Percentiles rank a stretch among this genome's conserved stretches.
Conservation (phyloP, 2,329 filamentous ascomycete genomes). For the Epichloe gansuensis region DNA sequence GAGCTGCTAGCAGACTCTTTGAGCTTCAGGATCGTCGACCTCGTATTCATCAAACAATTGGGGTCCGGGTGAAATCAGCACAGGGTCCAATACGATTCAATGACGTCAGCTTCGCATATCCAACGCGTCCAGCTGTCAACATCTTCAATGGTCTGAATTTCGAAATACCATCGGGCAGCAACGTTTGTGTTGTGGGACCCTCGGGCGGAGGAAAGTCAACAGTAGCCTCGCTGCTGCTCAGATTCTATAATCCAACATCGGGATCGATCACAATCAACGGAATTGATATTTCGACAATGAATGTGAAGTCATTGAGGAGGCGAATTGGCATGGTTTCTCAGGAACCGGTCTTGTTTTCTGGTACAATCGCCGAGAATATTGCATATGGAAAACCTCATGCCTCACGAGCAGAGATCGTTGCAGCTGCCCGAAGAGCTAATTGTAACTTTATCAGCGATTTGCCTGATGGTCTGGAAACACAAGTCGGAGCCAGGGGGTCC, state of each 20-base stretch:
- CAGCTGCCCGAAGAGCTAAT: constrained; percentile 82
- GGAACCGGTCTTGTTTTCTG: constrained; percentile 85
- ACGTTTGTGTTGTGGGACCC: constrained; percentile 91
- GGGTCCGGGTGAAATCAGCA: constrained; percentile 65
- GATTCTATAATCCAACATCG: constrained; percentile 75
- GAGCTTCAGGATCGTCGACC: constrained; percentile 86
- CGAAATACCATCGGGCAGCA: constrained; percentile 81
- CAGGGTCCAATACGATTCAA: constrained; percentile 81
- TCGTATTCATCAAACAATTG: constrained; percentile 76
- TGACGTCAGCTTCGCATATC: constrained; percentile 80
- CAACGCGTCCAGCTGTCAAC: constrained; percentile 76
- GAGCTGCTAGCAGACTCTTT: constrained; percentile 89
- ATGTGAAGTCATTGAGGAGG: constrained; percentile 80
- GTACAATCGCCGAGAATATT: constrained; percentile 78
- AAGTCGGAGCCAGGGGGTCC: constrained; percentile 80
- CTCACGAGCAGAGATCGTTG: constrained; percentile 65
- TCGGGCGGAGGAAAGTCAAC: constrained; percentile 95
- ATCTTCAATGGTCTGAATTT: constrained; percentile 89
- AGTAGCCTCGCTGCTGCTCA: constrained; percentile 76
- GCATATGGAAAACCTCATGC: constrained; percentile 77
- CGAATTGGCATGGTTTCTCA: constrained; percentile 93
- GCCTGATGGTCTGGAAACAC: constrained; percentile 87
- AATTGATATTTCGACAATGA: constrained; percentile 71
- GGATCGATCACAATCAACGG: constrained; percentile 77
- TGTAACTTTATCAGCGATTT: constrained; percentile 96